A percentile compares a stretch with the other conserved stretches of the same genome.
Evolutionary conservation across 352 stramenopile species (phyloP).

Genomic region (Blastocystis sp.): DNA sequence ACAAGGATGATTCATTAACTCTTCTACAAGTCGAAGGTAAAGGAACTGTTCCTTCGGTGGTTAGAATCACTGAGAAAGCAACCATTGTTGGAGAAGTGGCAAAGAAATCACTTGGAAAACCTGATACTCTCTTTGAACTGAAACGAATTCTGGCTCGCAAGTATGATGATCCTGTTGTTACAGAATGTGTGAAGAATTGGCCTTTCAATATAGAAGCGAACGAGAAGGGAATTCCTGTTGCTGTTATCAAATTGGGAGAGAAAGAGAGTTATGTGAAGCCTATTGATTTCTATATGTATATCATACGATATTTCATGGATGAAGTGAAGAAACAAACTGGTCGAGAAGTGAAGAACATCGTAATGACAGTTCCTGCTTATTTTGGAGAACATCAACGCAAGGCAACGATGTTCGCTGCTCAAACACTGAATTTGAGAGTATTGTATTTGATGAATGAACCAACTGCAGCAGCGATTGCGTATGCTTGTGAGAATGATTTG

Average conservation of each 20-base stretch:
- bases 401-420: background rate
- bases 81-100: background rate
- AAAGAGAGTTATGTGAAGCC: background rate
- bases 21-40: background rate
- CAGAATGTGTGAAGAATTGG: background rate
- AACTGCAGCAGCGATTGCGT: conserved; percentile 89
- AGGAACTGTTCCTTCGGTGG: background rate
- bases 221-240: background rate
- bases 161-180: background rate
- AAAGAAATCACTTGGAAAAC: background rate
- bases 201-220: background rate
- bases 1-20: background rate
- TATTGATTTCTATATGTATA: background rate
- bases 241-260: background rate
- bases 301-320: conserved; percentile 19
- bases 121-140: background rate
- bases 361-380: conserved; percentile 23
- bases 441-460: conserved; percentile 88
- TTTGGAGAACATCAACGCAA: conserved; percentile 23
- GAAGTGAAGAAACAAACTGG: background rate
- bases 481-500: conserved; percentile 87
- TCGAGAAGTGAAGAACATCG: background rate
- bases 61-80: background rate
- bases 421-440: conserved; percentile 73
- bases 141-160: conserved; percentile 2